Conservation (phyloP, 805 yeast species). For the Yarrowia sp. region DNA sequence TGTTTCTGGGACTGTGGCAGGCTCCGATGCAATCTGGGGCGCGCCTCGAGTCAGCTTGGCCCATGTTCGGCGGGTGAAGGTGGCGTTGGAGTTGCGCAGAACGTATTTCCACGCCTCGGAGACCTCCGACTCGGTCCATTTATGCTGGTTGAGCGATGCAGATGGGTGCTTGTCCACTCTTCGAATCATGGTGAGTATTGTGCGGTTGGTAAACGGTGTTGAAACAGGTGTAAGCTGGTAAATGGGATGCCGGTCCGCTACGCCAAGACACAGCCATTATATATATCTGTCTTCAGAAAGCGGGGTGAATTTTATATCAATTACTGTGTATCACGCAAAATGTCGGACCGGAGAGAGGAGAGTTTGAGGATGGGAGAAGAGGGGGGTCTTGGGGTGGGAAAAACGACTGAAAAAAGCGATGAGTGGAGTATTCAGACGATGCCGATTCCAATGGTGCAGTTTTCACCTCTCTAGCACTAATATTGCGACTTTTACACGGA, state of each 20-base stretch:
- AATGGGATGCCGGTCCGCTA: background rate
- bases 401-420: too few relatives aligned
- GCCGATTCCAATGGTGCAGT: background rate
- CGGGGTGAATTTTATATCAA: constrained; percentile 14
- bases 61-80: constrained; percentile 19
- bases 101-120: constrained; percentile 31
- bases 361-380: too few relatives aligned
- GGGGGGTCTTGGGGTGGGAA: background rate
- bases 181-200: background rate
- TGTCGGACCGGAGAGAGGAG: background rate
- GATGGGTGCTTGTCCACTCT: constrained; percentile 5
- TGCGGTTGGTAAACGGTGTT: too few relatives aligned
- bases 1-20: background rate
- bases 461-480: too few relatives aligned
- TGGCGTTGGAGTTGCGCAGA: constrained; percentile 18
- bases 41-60: constrained; percentile 7
- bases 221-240: background rate
- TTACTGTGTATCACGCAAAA: background rate
- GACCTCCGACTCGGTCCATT: constrained; percentile 13
- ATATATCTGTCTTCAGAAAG: constrained; percentile 1
- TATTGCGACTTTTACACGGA: background rate
- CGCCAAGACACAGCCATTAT: background rate
- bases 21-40: background rate
- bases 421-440: too few relatives aligned
- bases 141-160: background rate